These are phyloP conservation scores for Cornus suecica DNA, from an alignment of 148 eudicot species.

Conservation along the genomic window DNA sequence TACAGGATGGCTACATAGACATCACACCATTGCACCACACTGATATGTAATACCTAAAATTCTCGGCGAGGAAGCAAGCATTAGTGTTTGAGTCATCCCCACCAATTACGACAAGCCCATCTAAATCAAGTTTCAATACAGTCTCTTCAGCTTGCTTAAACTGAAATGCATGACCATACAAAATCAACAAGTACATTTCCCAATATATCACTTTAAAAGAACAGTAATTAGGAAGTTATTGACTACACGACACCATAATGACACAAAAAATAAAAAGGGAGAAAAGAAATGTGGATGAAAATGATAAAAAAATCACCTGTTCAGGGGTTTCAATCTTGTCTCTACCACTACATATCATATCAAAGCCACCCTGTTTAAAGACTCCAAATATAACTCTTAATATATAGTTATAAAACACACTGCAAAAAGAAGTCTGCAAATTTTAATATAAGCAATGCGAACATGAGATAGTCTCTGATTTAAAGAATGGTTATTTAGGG, in stretches of 20 bases:
- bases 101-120: constrained; percentile 78
- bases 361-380: constrained; percentile 41
- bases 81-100: constrained; percentile 87
- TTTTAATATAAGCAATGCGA: no score
- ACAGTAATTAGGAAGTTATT: background rate
- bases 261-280: no score
- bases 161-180: constrained; percentile 12
- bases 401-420: background rate
- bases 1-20: background rate
- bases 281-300: background rate
- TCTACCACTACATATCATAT: constrained; percentile 48
- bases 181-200: background rate
- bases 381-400: background rate
- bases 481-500: no score
- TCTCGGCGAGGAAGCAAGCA: constrained; percentile 84
- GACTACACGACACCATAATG: background rate
- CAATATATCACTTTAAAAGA: background rate
- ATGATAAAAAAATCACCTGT: constrained; percentile 19
- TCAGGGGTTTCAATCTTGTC: constrained; percentile 46
- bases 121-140: constrained; percentile 42
- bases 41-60: constrained; percentile 50
- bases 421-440: background rate
- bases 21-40: background rate
- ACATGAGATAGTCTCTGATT: no score
- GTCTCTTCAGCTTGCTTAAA: constrained; percentile 37